Evolutionary conservation across 176 grass and related monocot species (phyloP), one percentile per base, ranked within the genome.

Genomic region (Bothriochloa decipiens): DNA sequence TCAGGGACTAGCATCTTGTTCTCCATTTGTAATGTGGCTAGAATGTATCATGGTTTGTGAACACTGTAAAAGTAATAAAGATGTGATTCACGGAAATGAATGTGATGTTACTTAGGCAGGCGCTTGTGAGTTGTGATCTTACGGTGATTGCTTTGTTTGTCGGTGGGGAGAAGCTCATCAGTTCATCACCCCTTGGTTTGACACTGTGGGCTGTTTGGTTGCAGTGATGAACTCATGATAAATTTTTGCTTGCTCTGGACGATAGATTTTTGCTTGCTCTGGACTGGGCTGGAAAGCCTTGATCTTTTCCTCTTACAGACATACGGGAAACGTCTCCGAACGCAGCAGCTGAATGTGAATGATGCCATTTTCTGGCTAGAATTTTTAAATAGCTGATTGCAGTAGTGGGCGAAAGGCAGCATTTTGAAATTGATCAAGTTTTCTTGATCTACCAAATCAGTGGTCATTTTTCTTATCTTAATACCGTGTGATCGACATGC

Each of bases 41-140:
- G 29, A 71, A 33, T 89, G 66, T 65, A 69, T 49, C 37, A 77
- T 47, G 46, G 6, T 73, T 47, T 58, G 7, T 74, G 49, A 77
- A 64, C 88, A 65, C 47, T 82, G 57, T 78, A 78, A 55, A 78
- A 72, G 55, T 73, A 83, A 84, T 78, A 70, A 78, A 79, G 14
- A 61, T 81, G 20, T 14, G 70, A 17, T 76, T 76, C 14, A 26
- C 18, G 0, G 2, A 75, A 64, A 36, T 3, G 8, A 67, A 57
- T 81, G 11, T 22, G 6, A 3, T 63, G 17, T 55, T 49, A 18
- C 25, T 28, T 26, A 32, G 72, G n/a, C 70, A 46, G n/a, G 70
- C 6, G 22, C 40, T 2, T 25, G 68, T 43, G 20, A 23, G 43
- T 11, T 1, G 2, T 20, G 20, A 32, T 32, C 29, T 32, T 32